A percentile compares a stretch with the other conserved stretches of the same genome.
phyloP scores from a whole-genome alignment of 352 stramenopile species.

The Peronosclerospora sorghi region DNA sequence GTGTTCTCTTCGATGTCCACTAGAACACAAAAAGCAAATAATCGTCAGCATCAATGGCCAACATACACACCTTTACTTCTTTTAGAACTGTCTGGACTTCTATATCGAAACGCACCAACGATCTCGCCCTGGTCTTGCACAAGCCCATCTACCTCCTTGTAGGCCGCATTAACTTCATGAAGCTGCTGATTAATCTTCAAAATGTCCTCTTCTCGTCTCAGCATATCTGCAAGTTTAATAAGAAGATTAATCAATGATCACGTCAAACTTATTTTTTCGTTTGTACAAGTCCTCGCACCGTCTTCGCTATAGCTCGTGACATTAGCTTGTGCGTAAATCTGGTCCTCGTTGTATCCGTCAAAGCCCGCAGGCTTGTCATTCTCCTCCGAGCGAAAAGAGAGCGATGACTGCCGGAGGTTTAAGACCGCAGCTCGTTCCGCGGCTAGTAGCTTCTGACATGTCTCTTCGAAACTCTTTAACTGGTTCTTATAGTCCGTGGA shows the following conservation, averaged over 20 bases:
- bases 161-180: constrained; percentile 53
- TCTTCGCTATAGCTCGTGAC: constrained; percentile 55
- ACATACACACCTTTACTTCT: neutral
- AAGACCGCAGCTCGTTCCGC: constrained; percentile 34
- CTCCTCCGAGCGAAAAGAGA: constrained; percentile 37
- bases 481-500: constrained; percentile 55
- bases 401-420: constrained; percentile 38
- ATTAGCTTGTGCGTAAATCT: constrained; percentile 55
- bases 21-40: constrained; percentile 5
- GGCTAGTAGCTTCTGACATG: constrained; percentile 35
- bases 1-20: constrained; percentile 56
- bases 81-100: neutral
- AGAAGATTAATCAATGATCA: constrained; percentile 1
- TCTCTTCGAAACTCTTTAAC: constrained; percentile 45
- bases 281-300: constrained; percentile 16
- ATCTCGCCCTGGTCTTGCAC: constrained; percentile 58
- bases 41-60: neutral
- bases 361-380: constrained; percentile 23
- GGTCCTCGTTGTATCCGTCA: constrained; percentile 53
- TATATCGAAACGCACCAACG: constrained; percentile 25
- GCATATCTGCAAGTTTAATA: constrained; percentile 26
- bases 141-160: constrained; percentile 50
- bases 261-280: neutral
- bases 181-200: constrained; percentile 67
- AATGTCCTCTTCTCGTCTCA: constrained; percentile 54